Percentiles rank a stretch among this genome's conserved stretches.
These are phyloP conservation scores for Exophiala calicioides DNA, from an alignment of 2,329 filamentous ascomycete genomes.

Conservation along the genomic window DNA sequence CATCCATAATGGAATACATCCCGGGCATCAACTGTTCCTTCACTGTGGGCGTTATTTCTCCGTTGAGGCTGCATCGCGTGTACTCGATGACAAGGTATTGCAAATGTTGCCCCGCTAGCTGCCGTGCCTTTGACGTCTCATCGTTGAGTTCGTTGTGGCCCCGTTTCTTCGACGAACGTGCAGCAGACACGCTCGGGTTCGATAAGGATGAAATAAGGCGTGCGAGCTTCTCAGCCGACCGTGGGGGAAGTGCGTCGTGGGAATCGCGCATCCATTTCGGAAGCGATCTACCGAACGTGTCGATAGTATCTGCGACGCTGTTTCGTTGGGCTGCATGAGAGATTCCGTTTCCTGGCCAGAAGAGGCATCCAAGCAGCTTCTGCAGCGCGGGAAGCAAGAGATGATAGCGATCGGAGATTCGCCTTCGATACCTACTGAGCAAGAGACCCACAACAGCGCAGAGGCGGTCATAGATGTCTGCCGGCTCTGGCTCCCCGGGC, in stretches of 20 bases:
- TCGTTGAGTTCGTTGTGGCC: constrained; percentile 50
- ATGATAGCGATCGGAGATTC: constrained; percentile 62
- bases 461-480: constrained; percentile 54
- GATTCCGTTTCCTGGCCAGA: constrained; percentile 40
- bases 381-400: constrained; percentile 59
- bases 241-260: constrained; percentile 33
- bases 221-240: constrained; percentile 52
- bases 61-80: constrained; percentile 54
- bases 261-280: constrained; percentile 30
- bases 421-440: constrained; percentile 58
- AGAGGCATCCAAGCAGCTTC: constrained; percentile 57
- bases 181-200: constrained; percentile 61
- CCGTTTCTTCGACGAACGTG: constrained; percentile 43
- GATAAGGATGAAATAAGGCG: constrained; percentile 62
- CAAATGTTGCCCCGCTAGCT: constrained; percentile 59
- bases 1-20: constrained; percentile 55
- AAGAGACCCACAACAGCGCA: constrained; percentile 56
- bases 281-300: constrained; percentile 20
- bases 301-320: constrained; percentile 2
- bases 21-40: constrained; percentile 55
- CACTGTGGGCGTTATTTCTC: constrained; percentile 52
- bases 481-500: constrained; percentile 11
- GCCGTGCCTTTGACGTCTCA: constrained; percentile 60
- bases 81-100: constrained; percentile 61
- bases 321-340: constrained; percentile 5